Evolutionary conservation across 1,284 basidiomycete species (phyloP).

Genomic region (Mixia osmundae): DNA sequence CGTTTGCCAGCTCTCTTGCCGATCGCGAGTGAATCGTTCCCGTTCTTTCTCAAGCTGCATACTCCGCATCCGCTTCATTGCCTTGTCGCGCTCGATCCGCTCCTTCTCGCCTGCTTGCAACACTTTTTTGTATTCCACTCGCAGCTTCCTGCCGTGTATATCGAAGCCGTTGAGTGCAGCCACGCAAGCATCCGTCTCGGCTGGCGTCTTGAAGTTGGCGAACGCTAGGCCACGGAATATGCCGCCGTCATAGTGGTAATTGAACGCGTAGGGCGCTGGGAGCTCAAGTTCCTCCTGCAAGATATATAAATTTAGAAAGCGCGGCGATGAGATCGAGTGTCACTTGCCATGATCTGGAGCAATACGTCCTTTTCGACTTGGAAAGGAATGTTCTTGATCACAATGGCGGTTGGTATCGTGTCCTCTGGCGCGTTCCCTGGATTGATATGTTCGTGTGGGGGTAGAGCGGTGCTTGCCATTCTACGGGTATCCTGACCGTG

Average conservation of each 20-base stretch:
- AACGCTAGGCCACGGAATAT: conserved; percentile 95
- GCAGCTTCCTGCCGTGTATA: conserved; percentile 75
- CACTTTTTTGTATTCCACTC: conserved; percentile 99
- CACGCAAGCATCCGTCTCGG: conserved; percentile 85
- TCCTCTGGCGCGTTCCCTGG: conserved; percentile 43
- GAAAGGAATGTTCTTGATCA: conserved; percentile 99
- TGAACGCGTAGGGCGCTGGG: conserved; percentile 98
- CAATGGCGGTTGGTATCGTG: conserved; percentile 94
- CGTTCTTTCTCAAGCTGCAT: conserved; percentile 60
- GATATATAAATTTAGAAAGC: conserved; percentile 4
- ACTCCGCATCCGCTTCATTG: conserved; percentile 87
- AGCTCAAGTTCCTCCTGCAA: conserved; percentile 63
- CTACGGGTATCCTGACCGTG: too few relatives aligned
- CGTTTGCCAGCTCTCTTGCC: too few relatives aligned
- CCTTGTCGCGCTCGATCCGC: conserved; percentile 95
- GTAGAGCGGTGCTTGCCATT: too few relatives aligned
- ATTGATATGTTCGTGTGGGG: too few relatives aligned
- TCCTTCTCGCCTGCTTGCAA: conserved; percentile 98
- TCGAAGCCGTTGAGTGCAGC: conserved; percentile 60
- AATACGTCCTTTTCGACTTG: conserved; percentile 89
- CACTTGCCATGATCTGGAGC: conserved; percentile 78
- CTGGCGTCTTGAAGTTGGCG: conserved; percentile 81
- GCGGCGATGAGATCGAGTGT: too few relatives aligned
- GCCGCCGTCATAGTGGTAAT: conserved; percentile 88
- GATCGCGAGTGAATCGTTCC: conserved; percentile 6